Evolutionary conservation across 768 basidiomycete species (phyloP), one percentile per base, ranked within the genome.

Genomic region (Scleroderma bovista): DNA sequence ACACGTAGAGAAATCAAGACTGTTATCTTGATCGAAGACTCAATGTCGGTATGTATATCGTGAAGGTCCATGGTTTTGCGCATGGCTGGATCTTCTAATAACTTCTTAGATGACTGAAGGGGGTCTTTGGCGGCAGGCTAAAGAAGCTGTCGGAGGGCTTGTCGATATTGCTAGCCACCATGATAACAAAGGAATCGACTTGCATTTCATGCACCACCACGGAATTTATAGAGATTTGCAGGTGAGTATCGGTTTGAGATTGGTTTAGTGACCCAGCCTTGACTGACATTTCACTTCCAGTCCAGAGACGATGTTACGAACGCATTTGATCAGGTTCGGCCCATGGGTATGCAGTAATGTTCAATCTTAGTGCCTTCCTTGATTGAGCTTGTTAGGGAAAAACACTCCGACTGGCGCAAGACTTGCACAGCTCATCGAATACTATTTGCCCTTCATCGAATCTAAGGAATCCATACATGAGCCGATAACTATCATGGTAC

Each of bases 111-210:
- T 75, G 73, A 47, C 59, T 19, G 72, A 68, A 39, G 71, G 68
- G 32, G 51, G 47, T 17, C 61, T 71, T n/a, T 76, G 75, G 75
- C 38, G 46, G 20, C 69, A 60, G 47, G 59, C 74, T 1, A 53
- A 70, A 22, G 72, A 72, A 34, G 73, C 75, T 2, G 63, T 76
- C 20, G 72, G 62, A 38, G 73, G 67, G 38, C 63, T 75, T 20
- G 65, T 69, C 5, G 68, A 73, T 29, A 54, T 69, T 3, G 67
- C 72, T 23, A 64, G 60, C 24, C 51, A 62, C 33, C 69, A 70
- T 43, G 71, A 66, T 13, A 63, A 64, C 8, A 69, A 65, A 26
- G 73, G 75, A 15, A 29, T 66, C 41, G 75, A 75, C 33, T 59
- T 76, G 9, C 64, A 72, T 53, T 75, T 75, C 55, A 65, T 75